Percentiles rank a stretch among this genome's conserved stretches.
Evolutionary conservation across 257 asterid species (phyloP).

Genomic region (Striga asiatica): DNA sequence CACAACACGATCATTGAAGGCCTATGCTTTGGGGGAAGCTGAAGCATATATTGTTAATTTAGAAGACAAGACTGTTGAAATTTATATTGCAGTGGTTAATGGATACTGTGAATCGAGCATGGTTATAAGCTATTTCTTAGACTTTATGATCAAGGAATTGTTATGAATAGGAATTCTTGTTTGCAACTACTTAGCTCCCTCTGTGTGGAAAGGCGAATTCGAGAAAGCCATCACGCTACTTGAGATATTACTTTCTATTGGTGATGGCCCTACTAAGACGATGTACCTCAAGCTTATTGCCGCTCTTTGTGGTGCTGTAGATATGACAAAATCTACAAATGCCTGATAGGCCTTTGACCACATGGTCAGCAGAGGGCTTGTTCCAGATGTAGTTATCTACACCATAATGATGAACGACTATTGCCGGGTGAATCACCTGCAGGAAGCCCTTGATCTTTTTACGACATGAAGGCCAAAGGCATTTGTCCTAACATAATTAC

Average conservation of each 20-base stretch:
- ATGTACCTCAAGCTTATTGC: constrained; percentile 42
- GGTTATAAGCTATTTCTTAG: constrained; percentile 43
- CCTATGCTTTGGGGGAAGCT: constrained; percentile 55
- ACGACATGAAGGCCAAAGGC: constrained; percentile 54
- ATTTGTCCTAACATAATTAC: constrained; percentile 59
- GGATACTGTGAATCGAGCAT: constrained; percentile 57
- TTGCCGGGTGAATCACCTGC: constrained; percentile 41
- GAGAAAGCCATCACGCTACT: constrained; percentile 33
- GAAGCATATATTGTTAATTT: constrained; percentile 34
- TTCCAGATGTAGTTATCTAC: constrained; percentile 54
- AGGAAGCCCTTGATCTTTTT: constrained; percentile 50
- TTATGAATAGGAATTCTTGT: constrained; percentile 29
- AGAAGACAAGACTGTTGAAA: constrained; percentile 39
- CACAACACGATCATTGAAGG: constrained; percentile 69
- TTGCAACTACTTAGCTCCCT: constrained; percentile 53
- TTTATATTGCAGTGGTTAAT: constrained; percentile 53
- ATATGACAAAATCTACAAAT: constrained; percentile 47
- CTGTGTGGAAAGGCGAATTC: constrained; percentile 42
- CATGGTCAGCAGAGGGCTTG: constrained; percentile 36
- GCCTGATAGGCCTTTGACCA: constrained; percentile 49
- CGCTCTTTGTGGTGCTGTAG: constrained; percentile 54
- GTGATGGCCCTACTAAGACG: constrained; percentile 32
- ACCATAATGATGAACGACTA: constrained; percentile 74
- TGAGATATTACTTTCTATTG: constrained; percentile 26
- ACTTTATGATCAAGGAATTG: constrained; percentile 24